These are phyloP conservation scores for Sporothrix pseudoabietina DNA, from an alignment of 2,329 filamentous ascomycete species.

Conservation along the genomic window DNA sequence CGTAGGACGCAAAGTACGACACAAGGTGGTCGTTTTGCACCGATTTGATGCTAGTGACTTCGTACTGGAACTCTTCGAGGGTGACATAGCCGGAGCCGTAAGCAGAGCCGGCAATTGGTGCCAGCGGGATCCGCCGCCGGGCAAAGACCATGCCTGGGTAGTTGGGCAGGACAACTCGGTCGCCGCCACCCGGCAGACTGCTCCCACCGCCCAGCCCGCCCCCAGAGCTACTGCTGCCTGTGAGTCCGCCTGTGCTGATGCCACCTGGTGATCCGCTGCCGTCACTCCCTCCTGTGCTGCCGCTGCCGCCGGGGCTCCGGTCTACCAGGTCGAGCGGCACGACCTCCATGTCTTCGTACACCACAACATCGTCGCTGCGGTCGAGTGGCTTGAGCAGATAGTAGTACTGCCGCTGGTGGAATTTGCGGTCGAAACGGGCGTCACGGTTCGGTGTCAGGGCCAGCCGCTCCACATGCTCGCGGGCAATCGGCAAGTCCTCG, in stretches of 20 bases:
- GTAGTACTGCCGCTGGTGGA: constrained; percentile 69
- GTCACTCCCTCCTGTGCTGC: not conserved
- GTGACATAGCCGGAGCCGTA: constrained; percentile 47
- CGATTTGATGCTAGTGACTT: constrained; percentile 60
- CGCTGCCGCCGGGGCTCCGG: constrained; percentile 48
- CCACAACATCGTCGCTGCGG: constrained; percentile 58
- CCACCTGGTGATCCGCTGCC: not conserved
- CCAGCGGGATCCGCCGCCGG: constrained; percentile 60
- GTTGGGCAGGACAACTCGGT: constrained; percentile 66
- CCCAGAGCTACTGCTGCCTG: constrained; percentile 1
- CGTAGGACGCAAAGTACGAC: constrained; percentile 72
- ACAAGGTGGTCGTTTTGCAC: constrained; percentile 69
- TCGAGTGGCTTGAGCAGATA: constrained; percentile 68
- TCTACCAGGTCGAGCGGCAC: constrained; percentile 70
- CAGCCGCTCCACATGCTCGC: constrained; percentile 66
- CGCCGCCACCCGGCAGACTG: constrained; percentile 33
- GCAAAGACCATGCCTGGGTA: constrained; percentile 59
- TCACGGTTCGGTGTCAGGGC: constrained; percentile 61
- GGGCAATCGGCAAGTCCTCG: constrained; percentile 68
- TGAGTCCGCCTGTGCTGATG: not conserved
- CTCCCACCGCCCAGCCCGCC: constrained; percentile 22
- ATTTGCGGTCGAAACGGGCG: constrained; percentile 66
- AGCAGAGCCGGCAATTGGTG: constrained; percentile 36
- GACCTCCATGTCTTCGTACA: constrained; percentile 67
- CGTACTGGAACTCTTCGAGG: constrained; percentile 59